These are phyloP conservation scores for Kregervanrija pseudodelftensis DNA, from an alignment of 805 yeast species.

Conservation along the genomic window DNA sequence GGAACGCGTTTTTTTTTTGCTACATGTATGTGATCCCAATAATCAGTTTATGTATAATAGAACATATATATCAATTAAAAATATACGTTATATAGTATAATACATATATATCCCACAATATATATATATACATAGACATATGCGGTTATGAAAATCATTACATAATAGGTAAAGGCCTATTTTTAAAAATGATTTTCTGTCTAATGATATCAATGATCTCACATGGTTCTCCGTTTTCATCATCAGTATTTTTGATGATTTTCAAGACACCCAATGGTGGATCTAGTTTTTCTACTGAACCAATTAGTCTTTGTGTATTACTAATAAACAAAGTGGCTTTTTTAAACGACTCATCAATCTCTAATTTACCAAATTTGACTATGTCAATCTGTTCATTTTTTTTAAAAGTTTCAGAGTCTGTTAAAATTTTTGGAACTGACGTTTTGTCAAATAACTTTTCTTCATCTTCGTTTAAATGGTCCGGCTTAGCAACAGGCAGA, in stretches of 20 bases:
- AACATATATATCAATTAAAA: neutral
- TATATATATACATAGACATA: neutral
- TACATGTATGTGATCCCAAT: neutral
- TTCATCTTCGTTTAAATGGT: slow-evolving; percentile 28
- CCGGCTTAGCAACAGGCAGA: slow-evolving; percentile 34
- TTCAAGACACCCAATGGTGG: slow-evolving; percentile 61
- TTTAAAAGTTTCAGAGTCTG: neutral
- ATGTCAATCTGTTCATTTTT: slow-evolving; percentile 27
- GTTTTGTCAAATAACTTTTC: slow-evolving; percentile 29
- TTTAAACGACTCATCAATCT: slow-evolving; percentile 35
- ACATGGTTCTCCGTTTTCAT: slow-evolving; percentile 21
- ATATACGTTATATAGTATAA: too few relatives aligned
- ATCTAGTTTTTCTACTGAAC: slow-evolving; percentile 49
- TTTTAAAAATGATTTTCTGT: slow-evolving; percentile 53
- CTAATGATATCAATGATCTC: slow-evolving; percentile 53
- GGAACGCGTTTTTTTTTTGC: neutral
- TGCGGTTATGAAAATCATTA: slow-evolving; percentile 21
- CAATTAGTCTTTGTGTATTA: slow-evolving; percentile 62
- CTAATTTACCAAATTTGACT: slow-evolving; percentile 39
- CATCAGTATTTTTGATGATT: slow-evolving; percentile 26
- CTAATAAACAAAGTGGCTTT: slow-evolving; percentile 59
- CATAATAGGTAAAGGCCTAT: slow-evolving; percentile 76
- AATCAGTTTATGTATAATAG: neutral
- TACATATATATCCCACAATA: slow-evolving; percentile 3
- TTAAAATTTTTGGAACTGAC: slow-evolving; percentile 10